Evolutionary conservation across 768 basidiomycete genomes (phyloP).

Genomic region (Russula dissimulans): DNA sequence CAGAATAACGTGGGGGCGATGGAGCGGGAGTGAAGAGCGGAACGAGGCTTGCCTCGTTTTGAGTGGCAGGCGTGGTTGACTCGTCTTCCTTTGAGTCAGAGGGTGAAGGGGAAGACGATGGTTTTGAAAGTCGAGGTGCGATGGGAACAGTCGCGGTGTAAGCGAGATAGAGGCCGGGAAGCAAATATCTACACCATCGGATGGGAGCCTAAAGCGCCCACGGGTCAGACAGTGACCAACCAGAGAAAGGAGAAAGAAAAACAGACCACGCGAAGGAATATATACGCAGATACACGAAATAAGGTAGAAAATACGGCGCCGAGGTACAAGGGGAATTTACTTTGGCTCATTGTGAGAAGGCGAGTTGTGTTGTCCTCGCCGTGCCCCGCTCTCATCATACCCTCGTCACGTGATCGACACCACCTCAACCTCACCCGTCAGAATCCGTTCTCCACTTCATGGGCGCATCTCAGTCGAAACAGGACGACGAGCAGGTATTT

Average conservation of each 20-base stretch:
- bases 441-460: slow-evolving; percentile 27
- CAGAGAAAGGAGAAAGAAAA: not conserved
- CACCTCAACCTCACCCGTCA: not conserved
- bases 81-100: not conserved
- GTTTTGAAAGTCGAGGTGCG: not conserved
- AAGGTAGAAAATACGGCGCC: slow-evolving; percentile 25
- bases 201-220: not conserved
- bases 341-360: not conserved
- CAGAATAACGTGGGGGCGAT: slow-evolving; percentile 20
- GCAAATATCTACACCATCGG: slow-evolving; percentile 28
- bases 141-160: slow-evolving; percentile 17
- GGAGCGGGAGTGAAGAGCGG: slow-evolving; percentile 22
- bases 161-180: slow-evolving; percentile 5
- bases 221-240: not conserved
- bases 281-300: slow-evolving; percentile 37
- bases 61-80: not conserved
- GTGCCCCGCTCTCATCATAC: too few species aligned
- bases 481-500: slow-evolving; percentile 49
- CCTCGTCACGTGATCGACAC: not conserved
- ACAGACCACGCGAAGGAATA: slow-evolving; percentile 46
- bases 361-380: too few species aligned
- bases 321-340: slow-evolving; percentile 11
- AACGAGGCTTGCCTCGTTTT: slow-evolving; percentile 23
- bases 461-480: slow-evolving; percentile 64
- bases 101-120: not conserved